A percentile compares a stretch with the other conserved stretches of the same genome.
phyloP scores from a whole-genome alignment of 768 basidiomycete genomes.

The Cyclocybe cylindracea region DNA sequence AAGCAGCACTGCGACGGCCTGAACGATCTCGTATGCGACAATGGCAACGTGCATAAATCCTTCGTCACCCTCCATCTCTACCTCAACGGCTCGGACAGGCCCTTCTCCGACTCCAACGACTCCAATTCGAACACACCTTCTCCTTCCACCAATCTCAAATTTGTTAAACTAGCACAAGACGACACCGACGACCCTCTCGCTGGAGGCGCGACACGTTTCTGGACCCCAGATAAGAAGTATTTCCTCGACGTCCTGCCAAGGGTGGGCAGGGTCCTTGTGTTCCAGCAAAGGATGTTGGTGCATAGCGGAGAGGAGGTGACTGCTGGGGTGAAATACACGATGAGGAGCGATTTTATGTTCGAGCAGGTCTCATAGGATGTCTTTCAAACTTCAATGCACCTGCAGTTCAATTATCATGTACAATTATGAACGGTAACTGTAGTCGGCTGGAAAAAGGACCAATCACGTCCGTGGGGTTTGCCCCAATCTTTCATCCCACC shows the following conservation, averaged over 20 bases:
- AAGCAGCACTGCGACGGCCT: conserved; percentile 40
- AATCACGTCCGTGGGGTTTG: too few relatives aligned
- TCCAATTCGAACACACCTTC: too few relatives aligned
- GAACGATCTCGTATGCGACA: conserved; percentile 20
- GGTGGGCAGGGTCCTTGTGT: conserved; percentile 38
- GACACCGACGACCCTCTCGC: conserved; percentile 19
- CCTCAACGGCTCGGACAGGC: conserved; percentile 32
- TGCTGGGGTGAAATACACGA: conserved; percentile 34
- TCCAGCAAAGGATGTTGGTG: conserved; percentile 41
- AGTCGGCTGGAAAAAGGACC: too few relatives aligned
- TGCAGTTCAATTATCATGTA: too few relatives aligned
- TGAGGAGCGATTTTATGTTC: conserved; percentile 41
- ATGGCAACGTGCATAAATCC: conserved; percentile 29
- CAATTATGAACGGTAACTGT: too few relatives aligned
- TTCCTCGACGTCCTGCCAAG: conserved; percentile 38
- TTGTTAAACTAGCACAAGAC: conserved; percentile 1
- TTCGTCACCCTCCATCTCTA: conserved; percentile 46
- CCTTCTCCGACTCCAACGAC: too few relatives aligned
- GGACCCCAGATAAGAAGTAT: conserved; percentile 32
- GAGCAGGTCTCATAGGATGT: conserved; percentile 13
- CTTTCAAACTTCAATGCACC: too few relatives aligned
- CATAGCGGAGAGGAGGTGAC: conserved; percentile 39
- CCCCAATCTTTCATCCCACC: too few relatives aligned
- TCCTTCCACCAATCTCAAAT: not conserved
- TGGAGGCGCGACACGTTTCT: conserved; percentile 43